Evolutionary conservation across 129 eudicot species (phyloP).

Genomic region (carrot (Daucus carota)): DH1_v3.0 NC_030384.2:38027501-38028000

Average conservation of each 20-base stretch:
- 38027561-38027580: conserved; percentile 83
- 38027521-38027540: conserved; percentile 75
- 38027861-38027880: background rate
- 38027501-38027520: background rate
- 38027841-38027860: conserved; percentile 14
- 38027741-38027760: conserved; percentile 65
- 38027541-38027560: conserved; percentile 56
- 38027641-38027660: conserved; percentile 53
- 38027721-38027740: conserved; percentile 75
- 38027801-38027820: conserved; percentile 3
- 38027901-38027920: conserved; percentile 21
- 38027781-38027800: conserved; percentile 83
- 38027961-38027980: background rate
- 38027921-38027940: conserved; percentile 76
- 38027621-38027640: conserved; percentile 41
- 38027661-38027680: conserved; percentile 53
- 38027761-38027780: conserved; percentile 84
- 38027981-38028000: conserved; percentile 1
- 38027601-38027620: conserved; percentile 25
- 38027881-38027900: conserved; percentile 12
- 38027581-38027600: conserved; percentile 40
- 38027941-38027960: conserved; percentile 32
- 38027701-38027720: conserved; percentile 67
- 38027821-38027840: background rate
- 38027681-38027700: conserved; percentile 80